A percentile compares a stretch with the other conserved stretches of the same genome.
Conservation (phyloP, 768 basidiomycete species). For the Postia placenta region DNA sequence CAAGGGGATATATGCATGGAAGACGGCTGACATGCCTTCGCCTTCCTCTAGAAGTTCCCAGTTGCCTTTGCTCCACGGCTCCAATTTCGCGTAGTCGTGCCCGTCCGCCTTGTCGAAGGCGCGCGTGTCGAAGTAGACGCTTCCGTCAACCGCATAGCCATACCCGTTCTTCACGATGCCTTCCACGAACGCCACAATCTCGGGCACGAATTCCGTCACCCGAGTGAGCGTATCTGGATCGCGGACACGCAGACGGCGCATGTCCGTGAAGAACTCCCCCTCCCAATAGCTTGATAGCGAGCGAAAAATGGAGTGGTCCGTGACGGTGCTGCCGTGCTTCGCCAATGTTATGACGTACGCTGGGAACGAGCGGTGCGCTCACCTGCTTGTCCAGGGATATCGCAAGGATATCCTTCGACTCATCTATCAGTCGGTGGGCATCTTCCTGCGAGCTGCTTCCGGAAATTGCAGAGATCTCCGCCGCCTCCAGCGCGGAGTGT, state of each 20-base stretch:
- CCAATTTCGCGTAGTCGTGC: conserved; percentile 90
- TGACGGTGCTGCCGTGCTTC: conserved; percentile 74
- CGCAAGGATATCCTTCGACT: conserved; percentile 72
- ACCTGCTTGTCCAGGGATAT: conserved; percentile 72
- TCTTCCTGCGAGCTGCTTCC: conserved; percentile 35
- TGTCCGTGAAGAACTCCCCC: conserved; percentile 82
- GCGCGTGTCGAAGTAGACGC: conserved; percentile 87
- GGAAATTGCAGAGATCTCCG: conserved; percentile 36
- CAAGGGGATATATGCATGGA: background rate
- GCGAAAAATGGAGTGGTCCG: conserved; percentile 82
- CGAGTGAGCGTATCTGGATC: conserved; percentile 89
- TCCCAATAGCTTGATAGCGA: conserved; percentile 87
- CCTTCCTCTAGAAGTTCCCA: conserved; percentile 84
- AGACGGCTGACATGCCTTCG: conserved; percentile 55
- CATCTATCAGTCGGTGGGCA: conserved; percentile 60
- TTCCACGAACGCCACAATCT: conserved; percentile 87
- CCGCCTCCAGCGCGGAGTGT: conserved; percentile 47
- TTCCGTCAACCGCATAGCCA: conserved; percentile 69
- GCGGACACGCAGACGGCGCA: conserved; percentile 81
- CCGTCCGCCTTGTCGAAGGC: conserved; percentile 70
- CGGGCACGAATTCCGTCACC: conserved; percentile 95
- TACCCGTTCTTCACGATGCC: conserved; percentile 83
- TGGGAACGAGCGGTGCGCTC: conserved; percentile 11
- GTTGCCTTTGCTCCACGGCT: conserved; percentile 96
- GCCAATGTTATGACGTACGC: conserved; percentile 6